Percentiles rank a stretch among this genome's conserved stretches.
phyloP scores from a whole-genome alignment of 129 eudicot genomes.

The Tanacetum coccineum region DNA sequence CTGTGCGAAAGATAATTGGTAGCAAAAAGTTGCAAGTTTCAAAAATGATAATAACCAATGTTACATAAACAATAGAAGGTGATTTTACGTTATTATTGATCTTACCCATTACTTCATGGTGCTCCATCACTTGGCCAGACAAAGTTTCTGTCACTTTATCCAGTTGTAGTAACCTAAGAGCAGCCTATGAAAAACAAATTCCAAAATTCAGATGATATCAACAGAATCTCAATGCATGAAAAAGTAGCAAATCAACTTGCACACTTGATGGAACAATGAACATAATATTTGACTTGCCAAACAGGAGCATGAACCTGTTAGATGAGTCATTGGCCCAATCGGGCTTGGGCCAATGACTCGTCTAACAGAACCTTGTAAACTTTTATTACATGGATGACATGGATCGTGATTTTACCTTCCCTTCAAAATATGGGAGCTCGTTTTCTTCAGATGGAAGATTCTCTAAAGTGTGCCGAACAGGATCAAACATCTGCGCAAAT shows the following conservation, averaged over 20 bases:
- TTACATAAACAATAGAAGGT: conserved; percentile 5
- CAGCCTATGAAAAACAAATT: conserved; percentile 62
- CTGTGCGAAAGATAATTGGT: conserved; percentile 14
- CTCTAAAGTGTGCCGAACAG: conserved; percentile 75
- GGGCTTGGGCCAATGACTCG: too few relatives aligned
- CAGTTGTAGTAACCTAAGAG: conserved; percentile 84
- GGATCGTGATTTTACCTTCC: conserved; percentile 43
- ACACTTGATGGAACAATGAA: conserved; percentile 12
- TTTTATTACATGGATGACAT: conserved; percentile 2
- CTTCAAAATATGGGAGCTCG: conserved; percentile 72
- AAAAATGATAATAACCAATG: conserved; percentile 11
- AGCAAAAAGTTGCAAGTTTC: conserved; percentile 16
- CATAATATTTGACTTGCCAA: conserved; percentile 11
- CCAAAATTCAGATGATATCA: conserved; percentile 24
- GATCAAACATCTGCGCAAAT: conserved; percentile 72
- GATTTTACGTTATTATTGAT: background rate
- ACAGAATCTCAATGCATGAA: conserved; percentile 23
- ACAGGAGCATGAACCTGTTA: background rate
- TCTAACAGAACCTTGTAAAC: background rate
- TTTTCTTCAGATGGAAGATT: conserved; percentile 69
- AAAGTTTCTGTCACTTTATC: conserved; percentile 78
- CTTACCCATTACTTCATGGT: conserved; percentile 99
- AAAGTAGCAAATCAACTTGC: conserved; percentile 12
- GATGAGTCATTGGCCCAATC: too few relatives aligned
- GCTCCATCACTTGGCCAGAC: conserved; percentile 91